These are phyloP conservation scores for Wickerhamiella occidentalis DNA, from an alignment of 805 yeast genomes.

Conservation along the genomic window DNA sequence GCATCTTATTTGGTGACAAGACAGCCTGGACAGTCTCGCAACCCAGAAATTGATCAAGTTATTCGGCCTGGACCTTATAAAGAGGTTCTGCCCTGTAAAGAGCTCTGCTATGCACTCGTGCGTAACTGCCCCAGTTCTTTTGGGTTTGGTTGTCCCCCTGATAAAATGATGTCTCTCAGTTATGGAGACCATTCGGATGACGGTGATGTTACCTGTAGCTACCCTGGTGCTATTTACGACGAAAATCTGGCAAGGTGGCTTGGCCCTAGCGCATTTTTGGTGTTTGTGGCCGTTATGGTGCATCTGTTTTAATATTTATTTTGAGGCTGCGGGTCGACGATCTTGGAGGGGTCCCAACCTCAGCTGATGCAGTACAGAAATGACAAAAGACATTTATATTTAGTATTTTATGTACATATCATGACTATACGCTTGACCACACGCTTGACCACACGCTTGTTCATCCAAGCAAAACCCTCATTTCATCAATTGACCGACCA, in stretches of 20 bases:
- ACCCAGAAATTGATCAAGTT: conserved; percentile 40
- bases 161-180: conserved; percentile 16
- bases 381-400: not conserved
- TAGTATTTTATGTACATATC: too few species aligned
- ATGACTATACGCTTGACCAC: too few species aligned
- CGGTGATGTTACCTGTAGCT: conserved; percentile 29
- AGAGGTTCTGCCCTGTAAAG: conserved; percentile 79
- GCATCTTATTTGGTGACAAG: conserved; percentile 34
- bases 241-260: conserved; percentile 4
- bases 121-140: conserved; percentile 73
- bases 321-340: too few species aligned
- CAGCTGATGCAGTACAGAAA: not conserved
- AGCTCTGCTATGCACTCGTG: conserved; percentile 65
- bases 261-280: not conserved
- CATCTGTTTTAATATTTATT: not conserved
- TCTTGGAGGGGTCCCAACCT: too few species aligned
- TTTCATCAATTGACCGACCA: not conserved
- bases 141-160: conserved; percentile 60
- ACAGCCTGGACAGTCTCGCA: conserved; percentile 44
- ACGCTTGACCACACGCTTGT: not conserved
- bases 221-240: conserved; percentile 29
- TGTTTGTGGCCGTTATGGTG: not conserved
- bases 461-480: conserved; percentile 1
- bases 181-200: conserved; percentile 25
- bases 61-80: conserved; percentile 51